Evolutionary conservation across 2,329 filamentous ascomycete species (phyloP).

Genomic region (Sclerotinia subarctica): DNA sequence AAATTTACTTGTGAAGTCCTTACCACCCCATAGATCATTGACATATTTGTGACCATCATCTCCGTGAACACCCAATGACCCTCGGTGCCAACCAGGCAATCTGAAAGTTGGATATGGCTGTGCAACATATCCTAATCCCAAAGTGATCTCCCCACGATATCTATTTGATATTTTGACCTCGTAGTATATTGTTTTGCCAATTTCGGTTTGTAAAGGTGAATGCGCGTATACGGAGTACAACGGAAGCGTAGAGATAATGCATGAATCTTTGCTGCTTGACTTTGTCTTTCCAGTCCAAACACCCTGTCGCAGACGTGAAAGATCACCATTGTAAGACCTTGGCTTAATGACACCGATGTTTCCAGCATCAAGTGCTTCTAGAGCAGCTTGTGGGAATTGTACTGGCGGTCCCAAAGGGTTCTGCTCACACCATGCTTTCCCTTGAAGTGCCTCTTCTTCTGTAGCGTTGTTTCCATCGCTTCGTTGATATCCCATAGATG

Average conservation of each 20-base stretch:
- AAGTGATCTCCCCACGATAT: conserved; percentile 42
- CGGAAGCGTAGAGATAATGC: conserved; percentile 65
- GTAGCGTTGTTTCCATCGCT: conserved; percentile 70
- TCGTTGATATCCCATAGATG: conserved; percentile 60
- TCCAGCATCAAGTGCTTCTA: conserved; percentile 48
- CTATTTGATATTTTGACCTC: conserved; percentile 58
- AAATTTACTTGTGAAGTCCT: conserved; percentile 64
- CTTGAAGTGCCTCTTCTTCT: conserved; percentile 59
- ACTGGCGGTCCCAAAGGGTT: conserved; percentile 58
- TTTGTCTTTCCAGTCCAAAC: conserved; percentile 49
- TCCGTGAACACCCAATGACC: conserved; percentile 70
- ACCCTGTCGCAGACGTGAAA: conserved; percentile 48
- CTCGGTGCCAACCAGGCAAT: conserved; percentile 78
- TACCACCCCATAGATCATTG: conserved; percentile 72
- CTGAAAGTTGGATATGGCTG: conserved; percentile 75
- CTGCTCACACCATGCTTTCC: conserved; percentile 60
- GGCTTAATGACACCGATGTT: conserved; percentile 56
- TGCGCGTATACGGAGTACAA: conserved; percentile 62
- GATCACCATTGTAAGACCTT: conserved; percentile 45
- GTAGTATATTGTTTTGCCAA: conserved; percentile 63
- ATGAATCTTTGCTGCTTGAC: conserved; percentile 54
- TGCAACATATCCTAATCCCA: conserved; percentile 69
- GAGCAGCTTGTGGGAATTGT: conserved; percentile 46
- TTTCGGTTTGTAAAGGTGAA: conserved; percentile 48
- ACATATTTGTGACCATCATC: conserved; percentile 76